Percentiles rank a stretch among this genome's conserved stretches.
Evolutionary conservation across 306 rosid species (phyloP).

Genomic region (Rubus parviflorus): DNA sequence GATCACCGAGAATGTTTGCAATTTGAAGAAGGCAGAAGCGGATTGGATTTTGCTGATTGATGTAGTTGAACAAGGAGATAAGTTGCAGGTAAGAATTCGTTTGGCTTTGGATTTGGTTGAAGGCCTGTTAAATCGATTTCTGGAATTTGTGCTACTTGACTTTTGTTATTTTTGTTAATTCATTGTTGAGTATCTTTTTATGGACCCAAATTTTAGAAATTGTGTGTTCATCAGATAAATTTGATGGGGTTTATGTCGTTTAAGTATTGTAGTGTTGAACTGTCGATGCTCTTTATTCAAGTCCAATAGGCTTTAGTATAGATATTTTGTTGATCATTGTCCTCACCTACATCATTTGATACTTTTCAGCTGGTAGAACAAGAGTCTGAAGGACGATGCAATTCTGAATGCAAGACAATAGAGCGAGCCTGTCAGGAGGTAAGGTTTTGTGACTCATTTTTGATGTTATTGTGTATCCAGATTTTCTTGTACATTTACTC

Average conservation of each 20-base stretch:
- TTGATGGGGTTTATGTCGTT: not conserved
- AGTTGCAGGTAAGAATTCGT: conserved; percentile 56
- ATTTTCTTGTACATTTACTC: not conserved
- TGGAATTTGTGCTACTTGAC: conserved; percentile 8
- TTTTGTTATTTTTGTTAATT: not conserved
- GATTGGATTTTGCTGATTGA: conserved; percentile 94
- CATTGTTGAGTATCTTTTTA: conserved; percentile 15
- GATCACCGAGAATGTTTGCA: conserved; percentile 90
- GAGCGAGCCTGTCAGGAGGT: conserved; percentile 95
- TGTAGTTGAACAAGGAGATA: conserved; percentile 74
- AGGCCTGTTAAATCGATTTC: too few species aligned
- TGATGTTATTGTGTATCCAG: not conserved
- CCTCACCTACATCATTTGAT: conserved; percentile 11
- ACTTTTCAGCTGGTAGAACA: conserved; percentile 75
- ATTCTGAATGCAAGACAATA: conserved; percentile 94
- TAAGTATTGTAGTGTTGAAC: too few species aligned
- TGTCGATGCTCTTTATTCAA: too few species aligned
- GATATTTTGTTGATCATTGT: conserved; percentile 2
- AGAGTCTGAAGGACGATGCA: conserved; percentile 93
- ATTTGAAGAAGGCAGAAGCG: conserved; percentile 85
- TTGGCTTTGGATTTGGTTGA: too few species aligned
- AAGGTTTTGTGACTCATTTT: conserved; percentile 14
- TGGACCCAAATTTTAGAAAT: not conserved
- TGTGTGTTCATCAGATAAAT: not conserved
- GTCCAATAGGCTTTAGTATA: too few species aligned